These are phyloP conservation scores for Tricharina praecox DNA, from an alignment of 495 filamentous ascomycete species.

Conservation along the genomic window DNA sequence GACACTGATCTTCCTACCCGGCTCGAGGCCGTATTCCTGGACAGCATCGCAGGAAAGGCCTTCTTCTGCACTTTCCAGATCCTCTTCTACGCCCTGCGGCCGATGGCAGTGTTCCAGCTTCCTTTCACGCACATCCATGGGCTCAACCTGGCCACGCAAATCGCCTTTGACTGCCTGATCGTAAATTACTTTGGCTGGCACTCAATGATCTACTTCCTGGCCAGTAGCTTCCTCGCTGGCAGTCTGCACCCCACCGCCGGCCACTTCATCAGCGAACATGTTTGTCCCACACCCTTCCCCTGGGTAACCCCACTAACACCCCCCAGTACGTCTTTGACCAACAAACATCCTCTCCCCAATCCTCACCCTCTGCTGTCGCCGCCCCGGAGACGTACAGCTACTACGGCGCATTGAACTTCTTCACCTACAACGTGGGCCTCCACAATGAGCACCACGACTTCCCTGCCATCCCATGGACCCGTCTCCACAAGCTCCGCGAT, in stretches of 20 bases:
- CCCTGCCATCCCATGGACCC: conserved; percentile 88
- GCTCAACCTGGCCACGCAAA: conserved; percentile 59
- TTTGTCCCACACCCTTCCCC: conserved; percentile 5
- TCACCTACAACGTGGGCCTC: conserved; percentile 92
- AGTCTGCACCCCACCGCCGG: conserved; percentile 86
- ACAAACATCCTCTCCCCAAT: conserved; percentile 19
- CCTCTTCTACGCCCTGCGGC: conserved; percentile 96
- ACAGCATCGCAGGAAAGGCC: conserved; percentile 91
- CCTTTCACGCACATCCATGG: conserved; percentile 74
- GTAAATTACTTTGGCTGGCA: conserved; percentile 39
- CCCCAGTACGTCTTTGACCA: conserved; percentile 68
- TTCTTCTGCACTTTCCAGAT: conserved; percentile 99
- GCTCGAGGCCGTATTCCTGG: conserved; percentile 79
- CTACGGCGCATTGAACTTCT: conserved; percentile 78
- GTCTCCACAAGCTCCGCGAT: conserved; percentile 51
- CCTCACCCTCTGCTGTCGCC: conserved; percentile 35
- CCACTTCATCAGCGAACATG: conserved; percentile 97
- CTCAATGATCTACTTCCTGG: conserved; percentile 58
- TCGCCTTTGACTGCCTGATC: conserved; percentile 60
- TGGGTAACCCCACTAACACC: conserved; percentile 2
- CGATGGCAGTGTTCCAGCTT: conserved; percentile 82
- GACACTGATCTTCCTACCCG: conserved; percentile 92
- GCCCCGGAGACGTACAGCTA: conserved; percentile 83
- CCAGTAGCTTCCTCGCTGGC: conserved; percentile 83
- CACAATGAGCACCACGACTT: conserved; percentile 99